Percentiles rank a stretch among this genome's conserved stretches.
These are phyloP conservation scores for Populus euphratica DNA, from an alignment of 345 rosid genomes.

Conservation along the genomic window DNA sequence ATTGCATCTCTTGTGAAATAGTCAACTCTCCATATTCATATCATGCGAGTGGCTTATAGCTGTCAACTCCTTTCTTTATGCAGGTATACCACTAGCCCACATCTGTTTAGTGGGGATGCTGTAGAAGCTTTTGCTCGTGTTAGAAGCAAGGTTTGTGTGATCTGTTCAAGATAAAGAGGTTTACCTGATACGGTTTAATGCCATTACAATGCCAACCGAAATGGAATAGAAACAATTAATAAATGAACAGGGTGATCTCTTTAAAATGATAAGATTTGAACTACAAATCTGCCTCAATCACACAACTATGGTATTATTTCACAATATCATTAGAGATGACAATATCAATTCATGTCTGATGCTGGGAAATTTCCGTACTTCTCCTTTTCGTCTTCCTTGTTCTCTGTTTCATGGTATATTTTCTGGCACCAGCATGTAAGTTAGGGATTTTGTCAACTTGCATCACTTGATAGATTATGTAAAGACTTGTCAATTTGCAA, in stretches of 20 bases:
- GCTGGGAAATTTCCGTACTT: neutral
- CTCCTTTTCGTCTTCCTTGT: neutral
- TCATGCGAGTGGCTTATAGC: constrained; percentile 2
- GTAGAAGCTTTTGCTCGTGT: constrained; percentile 74
- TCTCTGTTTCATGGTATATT: neutral
- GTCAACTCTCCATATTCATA: neutral
- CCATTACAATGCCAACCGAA: neutral
- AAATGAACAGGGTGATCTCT: neutral
- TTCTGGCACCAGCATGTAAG: neutral
- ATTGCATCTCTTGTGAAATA: neutral
- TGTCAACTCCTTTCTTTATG: constrained; percentile 2
- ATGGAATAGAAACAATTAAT: neutral
- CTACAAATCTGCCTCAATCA: neutral
- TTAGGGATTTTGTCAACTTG: neutral
- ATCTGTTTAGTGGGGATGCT: constrained; percentile 78
- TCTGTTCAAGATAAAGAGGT: constrained; percentile 4
- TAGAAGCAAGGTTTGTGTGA: constrained; percentile 66
- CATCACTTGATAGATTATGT: neutral
- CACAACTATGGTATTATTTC: neutral
- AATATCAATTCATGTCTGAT: neutral
- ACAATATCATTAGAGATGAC: neutral
- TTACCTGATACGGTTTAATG: neutral
- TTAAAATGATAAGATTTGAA: neutral
- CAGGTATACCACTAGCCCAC: constrained; percentile 97
- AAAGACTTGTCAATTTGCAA: neutral